These are phyloP conservation scores for Lactarius quietus DNA, from an alignment of 768 basidiomycete genomes.

Conservation along the genomic window DNA sequence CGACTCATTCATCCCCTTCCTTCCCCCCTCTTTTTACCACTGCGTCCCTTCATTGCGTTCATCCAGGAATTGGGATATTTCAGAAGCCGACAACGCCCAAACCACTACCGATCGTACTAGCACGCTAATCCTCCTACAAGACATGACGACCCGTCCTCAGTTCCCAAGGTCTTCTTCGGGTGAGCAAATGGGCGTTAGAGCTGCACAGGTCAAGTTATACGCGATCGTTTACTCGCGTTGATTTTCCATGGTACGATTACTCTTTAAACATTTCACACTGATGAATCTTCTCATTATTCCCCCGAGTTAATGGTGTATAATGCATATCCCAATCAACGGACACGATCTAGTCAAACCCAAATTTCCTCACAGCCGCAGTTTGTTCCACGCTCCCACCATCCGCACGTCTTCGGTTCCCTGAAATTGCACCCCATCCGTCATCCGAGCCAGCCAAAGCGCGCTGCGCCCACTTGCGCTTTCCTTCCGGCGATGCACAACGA, in stretches of 20 bases:
- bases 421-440: slow-evolving; percentile 18
- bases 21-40: background rate
- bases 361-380: background rate
- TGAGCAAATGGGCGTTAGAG: too few relatives aligned
- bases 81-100: background rate
- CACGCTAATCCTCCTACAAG: background rate
- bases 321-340: too few relatives aligned
- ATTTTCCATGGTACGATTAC: background rate
- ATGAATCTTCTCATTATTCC: too few relatives aligned
- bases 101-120: background rate
- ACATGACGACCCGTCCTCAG: too few relatives aligned
- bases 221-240: background rate
- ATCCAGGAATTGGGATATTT: background rate
- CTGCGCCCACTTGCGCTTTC: slow-evolving; percentile 10
- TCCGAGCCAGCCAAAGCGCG: slow-evolving; percentile 13
- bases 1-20: background rate
- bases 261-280: too few relatives aligned
- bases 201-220: background rate
- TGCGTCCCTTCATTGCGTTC: background rate
- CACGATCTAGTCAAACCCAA: background rate
- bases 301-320: background rate
- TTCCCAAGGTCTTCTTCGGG: too few relatives aligned
- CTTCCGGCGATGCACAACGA: background rate
- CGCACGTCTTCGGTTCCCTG: slow-evolving; percentile 12
- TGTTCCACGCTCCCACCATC: slow-evolving; percentile 12